Evolutionary conservation across 2,329 filamentous ascomycete genomes (phyloP).

Genomic region (Beauveria sp.): DNA sequence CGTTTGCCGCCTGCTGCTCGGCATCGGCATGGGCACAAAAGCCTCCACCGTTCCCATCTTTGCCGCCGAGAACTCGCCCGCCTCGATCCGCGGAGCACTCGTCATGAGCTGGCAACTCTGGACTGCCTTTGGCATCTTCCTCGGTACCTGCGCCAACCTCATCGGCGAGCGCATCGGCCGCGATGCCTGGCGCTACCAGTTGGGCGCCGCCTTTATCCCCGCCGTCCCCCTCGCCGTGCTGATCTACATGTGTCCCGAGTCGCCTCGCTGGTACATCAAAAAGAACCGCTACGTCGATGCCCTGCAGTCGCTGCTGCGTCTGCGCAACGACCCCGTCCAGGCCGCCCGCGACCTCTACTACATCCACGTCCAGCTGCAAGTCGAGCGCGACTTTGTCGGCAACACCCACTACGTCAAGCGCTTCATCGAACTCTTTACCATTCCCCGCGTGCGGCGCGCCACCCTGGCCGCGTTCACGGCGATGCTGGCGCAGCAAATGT

Average conservation of each 20-base stretch:
- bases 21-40: slow-evolving; percentile 71
- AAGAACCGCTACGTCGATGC: slow-evolving; percentile 56
- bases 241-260: slow-evolving; percentile 61
- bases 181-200: slow-evolving; percentile 52
- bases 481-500: slow-evolving; percentile 74
- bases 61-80: slow-evolving; percentile 65
- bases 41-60: slow-evolving; percentile 68
- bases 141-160: slow-evolving; percentile 55
- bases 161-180: slow-evolving; percentile 28
- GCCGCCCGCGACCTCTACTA: slow-evolving; percentile 56
- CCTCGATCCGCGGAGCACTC: slow-evolving; percentile 62
- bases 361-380: slow-evolving; percentile 55
- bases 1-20: slow-evolving; percentile 62
- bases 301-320: slow-evolving; percentile 43
- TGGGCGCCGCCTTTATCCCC: slow-evolving; percentile 57
- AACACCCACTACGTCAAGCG: slow-evolving; percentile 52
- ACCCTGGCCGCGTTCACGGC: slow-evolving; percentile 70
- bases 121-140: slow-evolving; percentile 54
- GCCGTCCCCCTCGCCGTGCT: slow-evolving; percentile 47
- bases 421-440: slow-evolving; percentile 59
- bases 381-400: slow-evolving; percentile 45
- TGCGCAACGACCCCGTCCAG: slow-evolving; percentile 49
- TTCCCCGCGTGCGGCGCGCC: slow-evolving; percentile 62
- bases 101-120: slow-evolving; percentile 78
- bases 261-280: slow-evolving; percentile 59